Base-by-base conservation (phyloP, 345 rosid genomes). In the Dovyalis caffra region DNA sequence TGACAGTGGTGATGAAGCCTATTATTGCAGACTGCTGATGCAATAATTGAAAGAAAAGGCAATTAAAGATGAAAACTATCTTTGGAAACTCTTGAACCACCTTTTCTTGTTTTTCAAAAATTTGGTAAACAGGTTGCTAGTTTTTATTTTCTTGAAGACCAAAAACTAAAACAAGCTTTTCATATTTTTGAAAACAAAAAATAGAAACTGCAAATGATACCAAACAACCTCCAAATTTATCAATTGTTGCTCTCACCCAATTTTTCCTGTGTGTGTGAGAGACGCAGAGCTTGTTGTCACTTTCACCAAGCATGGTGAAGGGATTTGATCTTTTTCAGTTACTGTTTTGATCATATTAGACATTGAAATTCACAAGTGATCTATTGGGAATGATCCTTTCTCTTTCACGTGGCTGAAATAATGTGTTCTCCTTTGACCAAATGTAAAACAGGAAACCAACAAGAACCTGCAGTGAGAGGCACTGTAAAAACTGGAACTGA, bases 341-440 rank as follows among this genome's bases (percentile, higher is more conserved):
- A 16, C 37, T 31, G 15, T 12, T 28, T 1, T 23, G 23, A 29
- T 34, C 33, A 14, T n/a, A 12, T 45, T 8, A 51, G 68, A 3
- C 62, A 3, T 15, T 25, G 15, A 15, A 5, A 14, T 63, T 70
- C 37, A 47, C 25, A 12, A 65, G 11, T 38, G 4, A 3, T 26
- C 47, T 58, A 12, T 16, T 20, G 18, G 1, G 9, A 20, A 40
- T 31, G 28, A 66, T 66, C 31, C 72, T 72, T 18, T 63, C 43
- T 74, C 64, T 38, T 69, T 11, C 35, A 68, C 43, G 53, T 57
- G 73, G 71, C 88, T 86, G 90, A 83, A 57, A 66, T 79, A 47
- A 71, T 58, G 80, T 57, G 61, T 8, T 73, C 81, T 37, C 81
- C 79, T 6, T 4, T 31, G 34, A 74, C 71, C 68, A 66, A 26